Base-by-base conservation (phyloP, 2,329 filamentous ascomycete species). In the Pseudocercospora ulei region DNA sequence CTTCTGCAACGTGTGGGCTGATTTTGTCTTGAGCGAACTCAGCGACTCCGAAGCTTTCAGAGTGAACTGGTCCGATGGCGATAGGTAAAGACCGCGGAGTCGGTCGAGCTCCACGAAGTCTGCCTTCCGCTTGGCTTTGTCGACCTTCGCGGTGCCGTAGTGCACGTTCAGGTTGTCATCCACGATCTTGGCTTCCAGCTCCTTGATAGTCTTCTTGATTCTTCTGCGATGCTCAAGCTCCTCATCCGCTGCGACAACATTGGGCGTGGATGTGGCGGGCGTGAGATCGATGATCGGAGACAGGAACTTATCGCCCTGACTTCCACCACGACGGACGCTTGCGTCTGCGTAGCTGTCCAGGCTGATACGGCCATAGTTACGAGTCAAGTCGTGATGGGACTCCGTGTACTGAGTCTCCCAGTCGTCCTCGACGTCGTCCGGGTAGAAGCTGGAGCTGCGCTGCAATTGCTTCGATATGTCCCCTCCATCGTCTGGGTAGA, bases 261-360 rank as follows among this genome's bases (percentile, higher is more conserved):
- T 18, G n/a, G 14, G 12, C 16, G 16, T 2, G n/a, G 18, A 29
- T 7, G 18, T 11, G 11, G 38, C 16, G 22, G 23, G 31, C 9
- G 13, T 18, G 11, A 16, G 18, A 9, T 28, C 31, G 4, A 24
- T 26, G 14, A 22, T 16, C 7, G 27, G 13, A 29, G n/a, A 19
- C 16, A 17, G 8, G 25, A n/a, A n/a, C n/a, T n/a, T n/a, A n/a
- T n/a, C n/a, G 18, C 12, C 16, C 11, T 13, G 33, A 16, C 16
- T 24, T 36, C 16, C 28, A 19, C 7, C 50, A 12, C 40, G 41
- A 18, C 38, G 35, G 12, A 43, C 39, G 29, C 53, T 56, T n/a
- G 48, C 50, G 23, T 56, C 41, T 11, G 52, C 54, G 35, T 53
- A 49, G 23, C 47, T 53, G 6, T 42, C 41, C 3, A 28, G 16